Evolutionary conservation across 441 rosid species (phyloP), one percentile per base, ranked within the genome.

Genomic region (Lepidium campestre): DNA sequence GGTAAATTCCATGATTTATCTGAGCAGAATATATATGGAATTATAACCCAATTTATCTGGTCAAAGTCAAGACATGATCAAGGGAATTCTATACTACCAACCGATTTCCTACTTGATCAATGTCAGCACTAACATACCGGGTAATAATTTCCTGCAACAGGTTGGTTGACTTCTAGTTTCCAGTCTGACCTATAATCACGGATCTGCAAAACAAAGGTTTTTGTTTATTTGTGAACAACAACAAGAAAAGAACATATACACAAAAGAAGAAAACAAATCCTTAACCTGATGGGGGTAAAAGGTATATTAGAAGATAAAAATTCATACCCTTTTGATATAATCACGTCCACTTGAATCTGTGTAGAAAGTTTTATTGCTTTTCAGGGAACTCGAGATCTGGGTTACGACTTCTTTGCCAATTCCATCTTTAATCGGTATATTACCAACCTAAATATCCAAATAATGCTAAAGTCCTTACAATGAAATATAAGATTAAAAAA

Each of bases 331-430:
- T 85, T 83, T 83, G 61, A 95, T 85, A 75, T 91, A 91, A 71
- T 94, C 99, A 49, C 99, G 96, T 45, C 98, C 99, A 84, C 85
- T 92, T 19, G 99, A 92, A 74, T 95, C 99, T 19, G 98, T 87
- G 80, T 85, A 95, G 84, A 95, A 95, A 59, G 96, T 95, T 75
- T 81, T 87, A 45, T 86, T 78, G 68, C 81, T 88, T 48, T 77
- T 70, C 84, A 92, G 62, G 52, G 83, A 75, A 31, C 96, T 87
- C 48, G 83, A 82, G 74, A 95, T 82, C 71, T 92, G 93, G 34
- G 99, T 77, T 39, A 78, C 89, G 55, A 92, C 84, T 78, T 95
- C 99, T 78, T 95, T 95, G 50, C 99, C 99, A 31, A 81, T 56
- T 61, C 92, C 88, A 82, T 95, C 98, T 34, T 81, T 79, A 55